These are phyloP conservation scores for Lathyrus sativus DNA, from an alignment of 306 rosid species.

Conservation along the genomic window DNA sequence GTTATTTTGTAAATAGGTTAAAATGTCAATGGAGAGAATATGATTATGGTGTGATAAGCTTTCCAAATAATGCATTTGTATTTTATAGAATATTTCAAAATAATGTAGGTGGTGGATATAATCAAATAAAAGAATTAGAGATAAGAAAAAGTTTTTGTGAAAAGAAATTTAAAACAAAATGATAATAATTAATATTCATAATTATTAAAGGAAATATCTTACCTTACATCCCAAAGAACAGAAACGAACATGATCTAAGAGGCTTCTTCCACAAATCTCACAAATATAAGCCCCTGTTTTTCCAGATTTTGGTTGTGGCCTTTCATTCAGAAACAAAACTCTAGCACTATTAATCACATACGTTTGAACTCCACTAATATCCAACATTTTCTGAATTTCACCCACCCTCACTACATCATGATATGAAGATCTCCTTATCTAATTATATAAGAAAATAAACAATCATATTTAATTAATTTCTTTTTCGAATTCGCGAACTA, in stretches of 20 bases:
- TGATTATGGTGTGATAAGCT: constrained; percentile 49
- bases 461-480: not conserved
- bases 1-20: not conserved
- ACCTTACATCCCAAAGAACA: constrained; percentile 99
- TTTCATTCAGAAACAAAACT: constrained; percentile 87
- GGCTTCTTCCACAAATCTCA: constrained; percentile 86
- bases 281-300: constrained; percentile 81
- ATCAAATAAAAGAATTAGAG: too few relatives aligned
- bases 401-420: constrained; percentile 90
- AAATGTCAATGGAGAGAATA: constrained; percentile 43
- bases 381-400: constrained; percentile 74
- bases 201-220: constrained; percentile 17
- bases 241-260: constrained; percentile 86
- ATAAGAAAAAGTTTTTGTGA: not conserved
- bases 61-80: not conserved
- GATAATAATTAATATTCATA: too few relatives aligned
- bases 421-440: constrained; percentile 92
- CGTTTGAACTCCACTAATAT: constrained; percentile 86
- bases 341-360: constrained; percentile 93
- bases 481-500: too few relatives aligned
- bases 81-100: too few relatives aligned
- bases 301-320: constrained; percentile 89
- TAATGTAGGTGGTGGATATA: not conserved
- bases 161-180: not conserved
- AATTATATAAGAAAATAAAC: not conserved